A percentile compares a stretch with the other conserved stretches of the same genome.
phyloP scores from a whole-genome alignment of 2,329 filamentous ascomycete species.

The Fusarium irregulare region DNA sequence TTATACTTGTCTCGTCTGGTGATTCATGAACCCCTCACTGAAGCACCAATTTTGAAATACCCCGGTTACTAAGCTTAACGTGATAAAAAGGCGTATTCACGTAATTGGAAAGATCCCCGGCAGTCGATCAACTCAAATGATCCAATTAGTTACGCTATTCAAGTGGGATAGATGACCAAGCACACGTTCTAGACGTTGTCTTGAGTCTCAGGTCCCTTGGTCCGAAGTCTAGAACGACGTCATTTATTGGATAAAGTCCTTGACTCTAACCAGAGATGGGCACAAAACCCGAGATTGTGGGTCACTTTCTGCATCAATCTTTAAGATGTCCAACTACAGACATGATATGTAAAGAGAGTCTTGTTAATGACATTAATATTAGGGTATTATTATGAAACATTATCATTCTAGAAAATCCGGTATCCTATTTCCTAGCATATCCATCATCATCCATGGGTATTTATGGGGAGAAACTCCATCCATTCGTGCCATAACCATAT shows the following conservation, averaged over 20 bases:
- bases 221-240: not conserved
- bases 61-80: constrained; percentile 12
- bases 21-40: constrained; percentile 8
- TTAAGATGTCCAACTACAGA: not conserved
- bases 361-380: not conserved
- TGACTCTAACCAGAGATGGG: not conserved
- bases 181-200: not conserved
- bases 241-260: not conserved
- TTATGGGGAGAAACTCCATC: not conserved
- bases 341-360: not conserved
- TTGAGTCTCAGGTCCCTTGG: constrained; percentile 8
- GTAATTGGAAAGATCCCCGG: not conserved
- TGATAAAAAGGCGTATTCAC: not conserved
- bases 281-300: not conserved
- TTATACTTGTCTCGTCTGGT: not conserved
- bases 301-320: too few species aligned
- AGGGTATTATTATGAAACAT: constrained; percentile 2
- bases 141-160: not conserved
- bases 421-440: not conserved
- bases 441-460: not conserved
- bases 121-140: not conserved
- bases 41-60: not conserved
- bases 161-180: not conserved
- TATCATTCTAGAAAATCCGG: constrained; percentile 2
- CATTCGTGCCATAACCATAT: constrained; percentile 19